These are phyloP conservation scores for Vitis vinifera DNA, from an alignment of 164 flowering plant genomes.

Conservation along the genomic window ASM3070453v1 NC_081822.1:17905001-17905500, in stretches of 20 bases:
- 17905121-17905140: too few relatives aligned
- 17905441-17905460: not conserved
- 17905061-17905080: too few relatives aligned
- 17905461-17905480: constrained; percentile 6
- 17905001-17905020: too few relatives aligned
- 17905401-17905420: constrained; percentile 69
- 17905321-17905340: constrained; percentile 23
- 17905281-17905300: constrained; percentile 32
- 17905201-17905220: too few relatives aligned
- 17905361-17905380: constrained; percentile 40
- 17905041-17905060: too few relatives aligned
- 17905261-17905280: constrained; percentile 18
- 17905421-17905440: constrained; percentile 67
- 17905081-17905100: too few relatives aligned
- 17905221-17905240: constrained; percentile 10
- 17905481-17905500: not conserved
- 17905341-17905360: constrained; percentile 33
- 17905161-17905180: too few relatives aligned
- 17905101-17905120: too few relatives aligned
- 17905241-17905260: constrained; percentile 21
- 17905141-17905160: too few relatives aligned
- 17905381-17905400: constrained; percentile 58
- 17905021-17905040: too few relatives aligned
- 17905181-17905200: too few relatives aligned
- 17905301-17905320: constrained; percentile 35